Evolutionary conservation across 208 protist species (phyloP), one percentile per base, ranked within the genome.

Genomic region (Wallacemonas sp.): DNA sequence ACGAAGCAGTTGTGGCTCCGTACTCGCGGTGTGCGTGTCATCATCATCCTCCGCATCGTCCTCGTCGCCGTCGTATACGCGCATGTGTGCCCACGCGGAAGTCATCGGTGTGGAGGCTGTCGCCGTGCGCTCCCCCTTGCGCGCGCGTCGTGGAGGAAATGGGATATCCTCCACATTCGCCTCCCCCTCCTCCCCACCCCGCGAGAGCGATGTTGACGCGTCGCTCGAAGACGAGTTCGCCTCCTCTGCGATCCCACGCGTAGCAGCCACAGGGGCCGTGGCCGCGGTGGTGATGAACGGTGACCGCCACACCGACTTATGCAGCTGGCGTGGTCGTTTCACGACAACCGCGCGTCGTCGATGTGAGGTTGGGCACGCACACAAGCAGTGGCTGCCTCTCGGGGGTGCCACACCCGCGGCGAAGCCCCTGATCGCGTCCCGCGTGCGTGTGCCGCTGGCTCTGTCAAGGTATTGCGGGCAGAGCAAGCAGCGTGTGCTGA

Each of bases 401-500:
- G 36, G 36, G 9, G 14, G 9, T 14, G 36, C 14, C 36, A 14
- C 14, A 14, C 36, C 14, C n/a, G n/a, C n/a, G n/a, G n/a, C n/a
- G n/a, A n/a, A n/a, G n/a, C n/a, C n/a, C n/a, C n/a, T n/a, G n/a
- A n/a, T n/a, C n/a, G n/a, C n/a, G n/a, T n/a, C n/a, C n/a, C 26
- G 64, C 26, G 5, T 17, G 2, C 38, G 28, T 30, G 60, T n/a
- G n/a, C n/a, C n/a, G n/a, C n/a, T n/a, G n/a, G 38, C 11, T 0
- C 38, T 42, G 38, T 54, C 46, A 30, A 39, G 51, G 36, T 45
- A 58, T 3, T 72, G 28, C 4, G 69, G 66, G 58, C 77, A 89
- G 42, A 84, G 66, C 3, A 90, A 19, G 58, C 74, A 87, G 45
- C 70, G 70, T 15, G 65, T 56, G 15, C 77, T 81, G 68, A 75